Evolutionary conservation across 2,329 filamentous ascomycete species (phyloP).

Genomic region (Fusarium hostae): DNA sequence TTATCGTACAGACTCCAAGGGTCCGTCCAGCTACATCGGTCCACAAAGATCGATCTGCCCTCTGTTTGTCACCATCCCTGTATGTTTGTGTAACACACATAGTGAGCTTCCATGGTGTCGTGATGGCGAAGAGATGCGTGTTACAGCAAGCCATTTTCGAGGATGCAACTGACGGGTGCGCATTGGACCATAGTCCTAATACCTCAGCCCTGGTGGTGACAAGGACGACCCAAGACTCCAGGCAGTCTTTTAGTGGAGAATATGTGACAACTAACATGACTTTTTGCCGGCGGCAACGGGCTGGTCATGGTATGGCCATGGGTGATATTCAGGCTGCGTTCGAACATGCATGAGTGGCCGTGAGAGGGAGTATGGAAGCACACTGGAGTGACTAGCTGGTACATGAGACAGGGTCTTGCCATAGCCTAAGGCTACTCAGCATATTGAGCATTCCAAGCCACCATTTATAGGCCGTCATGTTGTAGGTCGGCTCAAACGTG

Average conservation of each 20-base stretch:
- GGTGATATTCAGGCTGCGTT: constrained; percentile 14
- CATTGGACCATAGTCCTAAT: neutral
- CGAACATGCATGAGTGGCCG: constrained; percentile 15
- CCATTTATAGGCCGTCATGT: neutral
- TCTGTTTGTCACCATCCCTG: constrained; percentile 38
- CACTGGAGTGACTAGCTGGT: neutral
- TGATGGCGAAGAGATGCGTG: constrained; percentile 24
- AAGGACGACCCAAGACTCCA: constrained; percentile 1
- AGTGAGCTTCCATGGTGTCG: constrained; percentile 27
- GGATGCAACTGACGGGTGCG: neutral
- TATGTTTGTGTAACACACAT: constrained; percentile 38
- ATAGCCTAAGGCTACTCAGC: neutral
- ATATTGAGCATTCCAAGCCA: constrained; percentile 18
- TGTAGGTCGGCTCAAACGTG: neutral
- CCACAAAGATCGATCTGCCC: constrained; percentile 40
- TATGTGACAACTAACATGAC: constrained; percentile 20
- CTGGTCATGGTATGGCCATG: neutral
- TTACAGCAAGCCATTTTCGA: constrained; percentile 10
- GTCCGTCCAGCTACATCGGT: constrained; percentile 29
- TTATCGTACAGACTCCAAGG: constrained; percentile 35
- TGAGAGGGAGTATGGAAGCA: constrained; percentile 1
- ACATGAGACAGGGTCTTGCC: constrained; percentile 4
- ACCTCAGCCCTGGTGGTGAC: neutral
- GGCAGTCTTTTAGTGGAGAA: constrained; percentile 31
- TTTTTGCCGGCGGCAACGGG: constrained; percentile 36